Evolutionary conservation across 2,329 filamentous ascomycete genomes (phyloP), one percentile per base, ranked within the genome.

Genomic region (Botrytis elliptica): DNA sequence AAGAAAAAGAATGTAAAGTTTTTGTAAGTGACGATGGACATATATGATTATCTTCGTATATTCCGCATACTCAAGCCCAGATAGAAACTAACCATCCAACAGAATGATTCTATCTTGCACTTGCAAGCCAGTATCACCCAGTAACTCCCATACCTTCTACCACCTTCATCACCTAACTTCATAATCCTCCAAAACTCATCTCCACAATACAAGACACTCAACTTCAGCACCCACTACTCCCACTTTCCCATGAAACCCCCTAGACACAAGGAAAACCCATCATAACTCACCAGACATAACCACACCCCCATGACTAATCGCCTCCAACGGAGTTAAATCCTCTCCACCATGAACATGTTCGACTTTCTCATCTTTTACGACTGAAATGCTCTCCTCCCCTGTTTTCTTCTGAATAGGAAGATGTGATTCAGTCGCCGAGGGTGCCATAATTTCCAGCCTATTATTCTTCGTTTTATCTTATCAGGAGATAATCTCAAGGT

Each of bases 281-380:
- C 36, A 40, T 76, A 75, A 75, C 79, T 79, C 79, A 73, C 78
- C 74, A 65, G 44, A 40, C 62, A 75, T 73, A 71, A 81, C 72
- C 49, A 81, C 49, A 42, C 74, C 66, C 2, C 80, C 80, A 76
- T 81, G 80, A 72, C 79, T 80, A 49, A 81, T 81, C 69, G 80
- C 80, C 69, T 81, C 79, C 22, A 81, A 62, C 14, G 80, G 80
- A 8, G 80, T 80, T 74, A 79, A 78, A 44, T 79, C 79, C 46
- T 67, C 46, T 55, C 65, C 65, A n/a, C 65, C 46, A 55, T 80
- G 78, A 36, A 79, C 75, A 75, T 80, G 75, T 29, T 72, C 72
- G 62, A 77, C 63, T 59, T 76, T 40, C 65, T 67, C 46, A 67
- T 55, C 33, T 6, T 55, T 38, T 67, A 5, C 33, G 1, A 22